phyloP scores from a whole-genome alignment of 1,284 basidiomycete species.

The Moesziomyces sp. region DNA sequence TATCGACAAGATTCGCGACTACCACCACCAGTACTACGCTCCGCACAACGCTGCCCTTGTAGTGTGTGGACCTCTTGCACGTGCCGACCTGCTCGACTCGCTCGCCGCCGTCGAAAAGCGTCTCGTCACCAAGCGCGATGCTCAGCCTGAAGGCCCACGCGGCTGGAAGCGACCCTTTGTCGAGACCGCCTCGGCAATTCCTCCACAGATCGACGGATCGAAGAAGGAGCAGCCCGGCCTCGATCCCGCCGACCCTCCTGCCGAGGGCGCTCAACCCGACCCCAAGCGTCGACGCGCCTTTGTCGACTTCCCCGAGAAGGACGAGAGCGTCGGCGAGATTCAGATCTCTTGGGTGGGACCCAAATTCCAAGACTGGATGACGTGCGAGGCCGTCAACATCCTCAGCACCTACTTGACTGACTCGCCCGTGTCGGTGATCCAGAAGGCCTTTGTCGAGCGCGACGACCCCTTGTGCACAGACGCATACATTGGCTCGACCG shows the following conservation, averaged over 20 bases:
- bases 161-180: slow-evolving; percentile 95
- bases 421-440: slow-evolving; percentile 82
- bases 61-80: slow-evolving; percentile 80
- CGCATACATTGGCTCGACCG: slow-evolving; percentile 84
- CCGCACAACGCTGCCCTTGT: slow-evolving; percentile 92
- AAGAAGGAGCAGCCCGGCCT: slow-evolving; percentile 47
- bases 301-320: slow-evolving; percentile 96
- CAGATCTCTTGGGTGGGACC: slow-evolving; percentile 84
- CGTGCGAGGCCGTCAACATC: slow-evolving; percentile 85
- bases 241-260: slow-evolving; percentile 55
- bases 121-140: slow-evolving; percentile 49
- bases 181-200: slow-evolving; percentile 81
- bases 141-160: slow-evolving; percentile 76
- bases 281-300: slow-evolving; percentile 71
- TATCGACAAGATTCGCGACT: slow-evolving; percentile 86
- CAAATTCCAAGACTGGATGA: slow-evolving; percentile 78
- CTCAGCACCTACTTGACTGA: slow-evolving; percentile 86
- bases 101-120: slow-evolving; percentile 70
- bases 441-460: slow-evolving; percentile 92
- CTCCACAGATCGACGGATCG: slow-evolving; percentile 70
- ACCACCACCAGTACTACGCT: slow-evolving; percentile 90
- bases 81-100: slow-evolving; percentile 72
- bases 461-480: slow-evolving; percentile 86
- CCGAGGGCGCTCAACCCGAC: slow-evolving; percentile 33
- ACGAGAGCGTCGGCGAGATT: slow-evolving; percentile 92